Conservation (phyloP, 495 filamentous ascomycete species). For the Articulospora tetracladia region DNA sequence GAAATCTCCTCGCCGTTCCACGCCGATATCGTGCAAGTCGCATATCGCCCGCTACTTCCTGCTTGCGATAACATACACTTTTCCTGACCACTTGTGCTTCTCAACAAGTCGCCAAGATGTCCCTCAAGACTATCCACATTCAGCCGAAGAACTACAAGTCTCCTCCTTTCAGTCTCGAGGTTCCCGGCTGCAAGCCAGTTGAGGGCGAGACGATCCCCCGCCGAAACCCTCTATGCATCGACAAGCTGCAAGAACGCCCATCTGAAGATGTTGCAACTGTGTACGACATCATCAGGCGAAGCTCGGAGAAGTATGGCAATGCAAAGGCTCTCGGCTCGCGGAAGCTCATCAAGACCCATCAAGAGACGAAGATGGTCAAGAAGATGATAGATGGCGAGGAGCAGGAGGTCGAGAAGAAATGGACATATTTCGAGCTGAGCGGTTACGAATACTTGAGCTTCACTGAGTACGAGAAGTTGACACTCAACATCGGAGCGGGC, state of each 20-base stretch:
- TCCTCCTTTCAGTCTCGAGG: constrained; percentile 75
- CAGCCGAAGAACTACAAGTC: constrained; percentile 62
- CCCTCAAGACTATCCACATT: constrained; percentile 48
- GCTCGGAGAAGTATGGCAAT: constrained; percentile 81
- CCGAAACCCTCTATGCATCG: constrained; percentile 65
- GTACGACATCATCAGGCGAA: constrained; percentile 79
- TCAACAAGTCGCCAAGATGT: constrained; percentile 22
- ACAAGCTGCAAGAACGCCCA: constrained; percentile 64
- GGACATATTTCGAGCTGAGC: constrained; percentile 93
- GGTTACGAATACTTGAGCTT: constrained; percentile 84
- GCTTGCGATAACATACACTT: not conserved
- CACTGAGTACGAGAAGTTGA: constrained; percentile 78
- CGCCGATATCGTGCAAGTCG: not conserved
- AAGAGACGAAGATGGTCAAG: constrained; percentile 95
- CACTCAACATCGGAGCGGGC: constrained; percentile 69
- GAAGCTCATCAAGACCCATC: constrained; percentile 76
- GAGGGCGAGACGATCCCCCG: constrained; percentile 91
- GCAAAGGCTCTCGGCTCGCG: constrained; percentile 80
- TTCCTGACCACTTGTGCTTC: constrained; percentile 6
- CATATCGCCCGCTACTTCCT: not conserved
- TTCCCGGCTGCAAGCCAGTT: constrained; percentile 63
- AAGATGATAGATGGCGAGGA: constrained; percentile 91
- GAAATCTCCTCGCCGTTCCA: not conserved
- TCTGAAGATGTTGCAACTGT: constrained; percentile 73
- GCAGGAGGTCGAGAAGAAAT: constrained; percentile 87